Evolutionary conservation across 23 red algal genomes (phyloP).

Genomic region (Gracilaria caudata): DNA sequence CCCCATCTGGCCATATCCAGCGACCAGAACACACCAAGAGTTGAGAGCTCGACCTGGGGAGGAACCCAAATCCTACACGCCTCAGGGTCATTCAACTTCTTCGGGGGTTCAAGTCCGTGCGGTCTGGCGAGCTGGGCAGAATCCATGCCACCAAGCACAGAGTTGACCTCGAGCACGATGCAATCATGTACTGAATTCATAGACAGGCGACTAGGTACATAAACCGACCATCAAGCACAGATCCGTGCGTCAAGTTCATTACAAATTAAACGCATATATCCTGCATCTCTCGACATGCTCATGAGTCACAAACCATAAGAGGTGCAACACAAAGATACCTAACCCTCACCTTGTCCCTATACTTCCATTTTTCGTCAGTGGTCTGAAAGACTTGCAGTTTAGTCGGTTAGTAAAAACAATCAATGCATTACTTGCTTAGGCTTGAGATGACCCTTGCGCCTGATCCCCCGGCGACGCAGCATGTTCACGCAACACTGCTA

Average conservation of each 20-base stretch:
- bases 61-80: no score
- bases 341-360: background rate
- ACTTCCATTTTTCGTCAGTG: background rate
- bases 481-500: constrained; percentile 85
- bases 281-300: background rate
- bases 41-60: no score
- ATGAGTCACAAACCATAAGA: constrained; percentile 1
- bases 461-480: constrained; percentile 51
- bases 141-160: no score
- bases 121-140: no score
- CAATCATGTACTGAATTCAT: constrained; percentile 9
- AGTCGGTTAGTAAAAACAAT: constrained; percentile 45
- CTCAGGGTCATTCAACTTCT: no score
- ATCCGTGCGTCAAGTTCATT: background rate
- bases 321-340: background rate
- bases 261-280: background rate
- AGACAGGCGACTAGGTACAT: constrained; percentile 18
- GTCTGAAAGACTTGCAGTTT: constrained; percentile 33
- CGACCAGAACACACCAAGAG: no score
- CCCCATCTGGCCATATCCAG: no score
- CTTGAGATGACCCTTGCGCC: constrained; percentile 13
- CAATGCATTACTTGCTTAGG: constrained; percentile 1
- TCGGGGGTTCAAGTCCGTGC: no score
- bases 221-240: constrained; percentile 24
- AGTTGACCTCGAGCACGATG: background rate